Evolutionary conservation across 805 yeast species (phyloP), one percentile per base, ranked within the genome.

Genomic region (Kuraishia floccosa): DNA sequence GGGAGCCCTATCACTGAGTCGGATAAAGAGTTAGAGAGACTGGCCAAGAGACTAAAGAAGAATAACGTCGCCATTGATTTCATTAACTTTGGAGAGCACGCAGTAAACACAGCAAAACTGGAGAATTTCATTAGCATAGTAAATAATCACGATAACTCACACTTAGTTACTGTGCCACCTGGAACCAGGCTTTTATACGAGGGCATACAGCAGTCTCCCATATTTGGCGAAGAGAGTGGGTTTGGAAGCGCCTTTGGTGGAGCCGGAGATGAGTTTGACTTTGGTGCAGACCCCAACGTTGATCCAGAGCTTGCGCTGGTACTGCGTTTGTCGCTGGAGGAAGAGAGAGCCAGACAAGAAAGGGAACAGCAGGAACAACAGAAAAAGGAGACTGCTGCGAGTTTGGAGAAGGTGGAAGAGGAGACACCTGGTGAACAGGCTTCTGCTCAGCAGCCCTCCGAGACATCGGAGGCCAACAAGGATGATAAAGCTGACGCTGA

Each of bases 271-370:
- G 68, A 61, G 30, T 74, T 73, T 56, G 84, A 76, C 35, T 67
- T 78, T 47, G 80, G 77, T 31, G n/a, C n/a, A n/a, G 97, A 89
- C 55, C 89, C 95, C 20, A 76, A 76, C 41, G 80, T 85, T 75
- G 98, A 91, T 47, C 97, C 97, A 20, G 98, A 91, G 56, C 71
- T 91, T 50, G 98, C 97, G 0, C 66, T 91, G 65, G 98, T 97
- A 1, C 70, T 91, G 47, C 76, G 97, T 50, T 65, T 91, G 54
- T 89, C 97, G 1, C 65, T 91, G 47, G 97, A 91, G 50, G 98
- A 91, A 50, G 97, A 89, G 52, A 82, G 79, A 45, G 78, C 83
- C 31, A 75, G 97, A 60, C 96, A 85, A 50, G 94, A 83, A 41
- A 70, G 87, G 49, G 76, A 74, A 42, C 65, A 72, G 20, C 52